Percentiles rank a stretch among this genome's conserved stretches.
Conservation (phyloP, 768 basidiomycete genomes). For the Boletellus ananas region DNA sequence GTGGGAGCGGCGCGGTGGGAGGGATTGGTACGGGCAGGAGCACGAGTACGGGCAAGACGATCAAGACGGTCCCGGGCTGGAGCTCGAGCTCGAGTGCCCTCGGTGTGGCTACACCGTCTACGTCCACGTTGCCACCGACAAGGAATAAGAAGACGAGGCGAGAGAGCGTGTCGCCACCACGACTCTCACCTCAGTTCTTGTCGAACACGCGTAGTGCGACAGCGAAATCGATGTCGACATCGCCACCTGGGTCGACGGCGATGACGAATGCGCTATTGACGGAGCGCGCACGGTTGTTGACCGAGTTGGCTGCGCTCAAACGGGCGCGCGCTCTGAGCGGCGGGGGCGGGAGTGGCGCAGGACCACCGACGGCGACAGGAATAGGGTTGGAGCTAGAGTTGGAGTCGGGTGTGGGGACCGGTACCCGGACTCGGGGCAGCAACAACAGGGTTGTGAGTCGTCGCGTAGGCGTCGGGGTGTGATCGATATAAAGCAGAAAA, state of each 20-base stretch:
- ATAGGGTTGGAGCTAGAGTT: neutral
- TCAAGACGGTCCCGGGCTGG: too few species aligned
- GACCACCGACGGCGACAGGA: neutral
- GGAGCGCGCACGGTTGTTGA: slow-evolving; percentile 54
- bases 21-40: too few species aligned
- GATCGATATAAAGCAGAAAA: neutral
- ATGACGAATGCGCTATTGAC: slow-evolving; percentile 48
- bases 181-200: too few species aligned
- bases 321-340: slow-evolving; percentile 16
- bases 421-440: neutral
- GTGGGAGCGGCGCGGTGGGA: too few species aligned
- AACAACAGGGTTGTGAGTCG: neutral
- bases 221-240: neutral
- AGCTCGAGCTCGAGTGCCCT: too few species aligned
- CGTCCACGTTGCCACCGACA: neutral
- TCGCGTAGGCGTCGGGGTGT: slow-evolving; percentile 12
- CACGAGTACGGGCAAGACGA: too few species aligned
- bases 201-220: neutral
- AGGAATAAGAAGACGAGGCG: neutral
- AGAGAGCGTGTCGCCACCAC: too few species aligned
- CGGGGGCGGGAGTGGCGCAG: neutral
- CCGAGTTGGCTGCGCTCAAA: slow-evolving; percentile 49
- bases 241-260: slow-evolving; percentile 32
- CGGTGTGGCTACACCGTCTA: neutral
- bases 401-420: neutral